Evolutionary conservation across 2,329 filamentous ascomycete species (phyloP).

Genomic region (Penicillium sp.): DNA sequence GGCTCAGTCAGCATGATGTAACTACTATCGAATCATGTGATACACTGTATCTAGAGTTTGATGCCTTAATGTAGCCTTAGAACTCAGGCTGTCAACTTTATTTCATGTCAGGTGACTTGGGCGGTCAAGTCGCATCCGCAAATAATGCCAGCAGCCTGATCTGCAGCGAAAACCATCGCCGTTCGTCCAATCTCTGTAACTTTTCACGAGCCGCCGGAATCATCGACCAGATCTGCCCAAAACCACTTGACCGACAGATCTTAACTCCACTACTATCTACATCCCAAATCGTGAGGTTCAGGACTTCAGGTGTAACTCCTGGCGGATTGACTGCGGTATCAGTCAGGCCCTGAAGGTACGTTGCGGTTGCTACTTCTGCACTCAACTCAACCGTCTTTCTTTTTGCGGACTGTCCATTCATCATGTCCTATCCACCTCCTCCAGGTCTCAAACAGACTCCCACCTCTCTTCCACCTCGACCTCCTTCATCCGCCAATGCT

Average conservation of each 20-base stretch:
- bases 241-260: too few species aligned
- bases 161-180: too few species aligned
- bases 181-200: too few species aligned
- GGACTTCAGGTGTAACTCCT: slow-evolving; percentile 38
- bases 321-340: slow-evolving; percentile 38
- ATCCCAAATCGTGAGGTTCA: neutral
- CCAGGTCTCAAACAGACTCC: slow-evolving; percentile 67
- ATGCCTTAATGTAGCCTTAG: too few species aligned
- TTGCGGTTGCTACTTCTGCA: slow-evolving; percentile 39
- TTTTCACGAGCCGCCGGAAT: neutral
- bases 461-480: slow-evolving; percentile 75
- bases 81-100: too few species aligned
- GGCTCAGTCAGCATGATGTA: slow-evolving; percentile 3
- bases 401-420: slow-evolving; percentile 49
- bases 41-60: too few species aligned
- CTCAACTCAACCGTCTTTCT: slow-evolving; percentile 33
- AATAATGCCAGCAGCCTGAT: neutral
- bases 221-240: neutral
- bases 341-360: slow-evolving; percentile 49
- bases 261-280: too few species aligned
- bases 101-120: neutral
- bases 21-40: slow-evolving; percentile 8
- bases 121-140: neutral
- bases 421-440: slow-evolving; percentile 85
- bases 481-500: slow-evolving; percentile 60